Evolutionary conservation across 345 rosid genomes (phyloP).

Genomic region (Populus nigra): DNA sequence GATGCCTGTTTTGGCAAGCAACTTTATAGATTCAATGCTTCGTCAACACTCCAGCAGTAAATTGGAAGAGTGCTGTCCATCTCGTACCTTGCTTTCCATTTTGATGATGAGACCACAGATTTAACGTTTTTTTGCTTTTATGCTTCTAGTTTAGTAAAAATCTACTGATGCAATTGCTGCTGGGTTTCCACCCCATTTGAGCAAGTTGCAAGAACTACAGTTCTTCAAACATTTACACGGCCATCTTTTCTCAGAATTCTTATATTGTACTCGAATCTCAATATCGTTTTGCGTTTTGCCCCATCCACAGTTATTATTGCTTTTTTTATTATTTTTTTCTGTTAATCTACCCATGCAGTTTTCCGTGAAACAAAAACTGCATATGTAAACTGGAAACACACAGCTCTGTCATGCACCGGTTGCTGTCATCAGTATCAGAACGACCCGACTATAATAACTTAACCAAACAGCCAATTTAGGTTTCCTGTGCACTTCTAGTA

Average conservation of each 20-base stretch:
- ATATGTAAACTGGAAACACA: background rate
- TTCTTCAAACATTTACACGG: background rate
- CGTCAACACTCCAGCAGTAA: background rate
- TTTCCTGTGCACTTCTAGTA: background rate
- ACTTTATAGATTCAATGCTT: background rate
- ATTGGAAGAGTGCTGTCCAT: background rate
- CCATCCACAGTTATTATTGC: background rate
- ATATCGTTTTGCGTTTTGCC: background rate
- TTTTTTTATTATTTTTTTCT: too few species aligned
- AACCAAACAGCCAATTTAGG: background rate
- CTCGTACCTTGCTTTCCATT: background rate
- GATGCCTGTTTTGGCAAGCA: background rate
- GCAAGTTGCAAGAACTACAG: background rate
- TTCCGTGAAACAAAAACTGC: too few species aligned
- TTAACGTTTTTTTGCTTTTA: background rate
- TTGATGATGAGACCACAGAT: background rate
- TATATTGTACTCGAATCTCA: background rate
- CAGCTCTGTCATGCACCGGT: background rate
- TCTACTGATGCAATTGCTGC: background rate
- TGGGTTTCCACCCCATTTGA: background rate
- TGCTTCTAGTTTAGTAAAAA: background rate
- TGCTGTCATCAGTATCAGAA: background rate
- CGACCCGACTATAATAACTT: background rate
- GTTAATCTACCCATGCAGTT: background rate
- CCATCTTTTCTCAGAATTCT: background rate